Base-by-base conservation (phyloP, 176 grass and related monocot species). In the Aegilops longissima region DNA sequence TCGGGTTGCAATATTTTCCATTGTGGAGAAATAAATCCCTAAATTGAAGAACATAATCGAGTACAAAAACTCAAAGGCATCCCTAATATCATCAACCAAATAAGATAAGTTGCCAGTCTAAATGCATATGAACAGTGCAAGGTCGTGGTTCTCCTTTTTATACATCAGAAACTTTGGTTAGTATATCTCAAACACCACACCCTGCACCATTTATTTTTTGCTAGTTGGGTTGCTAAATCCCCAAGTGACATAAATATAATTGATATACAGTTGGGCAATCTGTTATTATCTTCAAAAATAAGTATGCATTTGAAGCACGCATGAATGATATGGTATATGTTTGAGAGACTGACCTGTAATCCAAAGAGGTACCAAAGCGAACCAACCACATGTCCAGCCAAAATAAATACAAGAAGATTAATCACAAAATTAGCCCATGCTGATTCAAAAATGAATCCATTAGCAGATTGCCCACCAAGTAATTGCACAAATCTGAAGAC, bases 301-400 rank as follows among this genome's bases (percentile, higher is more conserved):
- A 6, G 24, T 23, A 49, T 25, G 0, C 25, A 77, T 38, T 51
- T 2, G 30, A 44, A 27, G 73, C 45, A 33, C 25, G 8, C 14
- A 52, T 30, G 73, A 52, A 9, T 6, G 4, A 23, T 2, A 72
- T 79, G 51, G 1, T 8, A 8, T 38, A 35, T 35, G 34, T 35
- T 35, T 16, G 5, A 70, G 11, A 16, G 36, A 87, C 91, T 59
- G 45, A 95, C 95, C 91, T 95, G 93, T 59, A 98, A 79, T 16
- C 95, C 91, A 65, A 98, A 95, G 25, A 93, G 91, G 70, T 98
- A 98, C 95, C 95, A 98, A 85, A 83, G 93, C 9, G 95, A 98
- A 87, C 95, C 95, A 44, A 98, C 95, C 39, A 98, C 93, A 89
- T 98, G 95, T 29, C 93, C 91, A 54, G 95, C 91, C 73, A 98